Base-by-base conservation (phyloP, 2,329 filamentous ascomycete species). In the Cryphonectria radicalis region DNA sequence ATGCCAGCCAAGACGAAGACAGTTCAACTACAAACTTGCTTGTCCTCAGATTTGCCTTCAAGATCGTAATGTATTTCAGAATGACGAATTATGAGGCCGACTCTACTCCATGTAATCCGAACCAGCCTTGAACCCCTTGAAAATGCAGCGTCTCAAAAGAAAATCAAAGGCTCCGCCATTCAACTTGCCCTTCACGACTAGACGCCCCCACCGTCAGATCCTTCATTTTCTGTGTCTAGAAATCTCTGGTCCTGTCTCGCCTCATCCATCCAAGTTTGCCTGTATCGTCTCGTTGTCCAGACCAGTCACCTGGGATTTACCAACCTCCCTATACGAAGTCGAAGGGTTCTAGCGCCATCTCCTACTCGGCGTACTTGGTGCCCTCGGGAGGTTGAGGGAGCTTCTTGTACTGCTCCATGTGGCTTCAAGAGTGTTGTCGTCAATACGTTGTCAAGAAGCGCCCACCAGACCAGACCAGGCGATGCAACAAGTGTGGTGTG, bases 401-500 rank as follows among this genome's bases (percentile, higher is more conserved):
- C 84, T 98, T 98, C 89, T 98, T 98, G 85, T 98, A 91, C 72
- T 95, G 89, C 42, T 95, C 95, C 96, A 99, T 98, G 81, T 93
- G 97, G 82, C 95, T 97, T 75, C 17, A 42, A 10, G 4, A 70
- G n/a, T 10, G 73, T 75, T 55, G 76, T 74, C 67, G 55, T 77
- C 32, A 78, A 72, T 28, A 72, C 71, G 6, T 35, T 28, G 19
- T 4, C 19, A 50, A 22, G 4, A n/a, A 13, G 22, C 25, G n/a
- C 42, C 19, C 10, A 25, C 14, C 22, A 19, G 35, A 10, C 43
- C 6, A 50, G 17, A 50, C 22, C 53, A 60, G 35, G 25, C 46
- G 8, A 40, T 64, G 63, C 8, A 32, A 11, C 1, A n/a, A 17
- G 14, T 46, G 10, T 25, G 8, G 22, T 25, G 55, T 42, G 72